Percentiles rank a stretch among this genome's conserved stretches.
Conservation (phyloP, 495 filamentous ascomycete genomes). For the Trichoderma erinaceum region DNA sequence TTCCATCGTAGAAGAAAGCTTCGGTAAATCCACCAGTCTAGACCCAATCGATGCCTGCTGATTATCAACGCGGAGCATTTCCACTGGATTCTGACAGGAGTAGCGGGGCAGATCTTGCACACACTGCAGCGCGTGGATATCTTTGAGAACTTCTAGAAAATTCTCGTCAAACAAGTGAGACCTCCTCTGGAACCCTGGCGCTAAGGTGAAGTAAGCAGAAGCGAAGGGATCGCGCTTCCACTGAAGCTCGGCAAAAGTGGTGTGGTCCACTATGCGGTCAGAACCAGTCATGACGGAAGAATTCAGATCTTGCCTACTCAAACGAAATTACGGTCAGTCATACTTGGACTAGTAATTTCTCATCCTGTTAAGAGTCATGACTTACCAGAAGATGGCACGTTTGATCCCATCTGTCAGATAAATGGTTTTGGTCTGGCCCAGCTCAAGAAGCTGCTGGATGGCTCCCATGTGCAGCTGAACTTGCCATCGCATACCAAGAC, state of each 20-base stretch:
- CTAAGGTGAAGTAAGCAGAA: slow-evolving; percentile 23
- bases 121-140: slow-evolving; percentile 34
- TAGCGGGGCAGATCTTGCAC: slow-evolving; percentile 28
- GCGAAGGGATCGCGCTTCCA: slow-evolving; percentile 32
- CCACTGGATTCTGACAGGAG: slow-evolving; percentile 23
- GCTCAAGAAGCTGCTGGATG: slow-evolving; percentile 28
- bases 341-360: not conserved
- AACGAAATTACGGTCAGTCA: not conserved
- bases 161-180: slow-evolving; percentile 23
- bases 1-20: slow-evolving; percentile 22
- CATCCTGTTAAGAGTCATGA: not conserved
- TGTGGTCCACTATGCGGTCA: slow-evolving; percentile 31
- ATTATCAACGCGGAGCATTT: slow-evolving; percentile 34
- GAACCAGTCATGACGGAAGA: slow-evolving; percentile 31
- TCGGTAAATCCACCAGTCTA: slow-evolving; percentile 26
- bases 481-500: slow-evolving; percentile 25
- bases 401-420: slow-evolving; percentile 34
- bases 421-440: slow-evolving; percentile 20
- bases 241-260: slow-evolving; percentile 32
- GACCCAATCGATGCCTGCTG: slow-evolving; percentile 37
- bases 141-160: slow-evolving; percentile 32
- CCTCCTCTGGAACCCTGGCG: slow-evolving; percentile 27
- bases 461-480: slow-evolving; percentile 35
- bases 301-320: slow-evolving; percentile 34
- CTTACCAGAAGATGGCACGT: slow-evolving; percentile 38